Evolutionary conservation across 2,329 filamentous ascomycete species (phyloP), one percentile per base, ranked within the genome.

Genomic region (Nemania serpens): DNA sequence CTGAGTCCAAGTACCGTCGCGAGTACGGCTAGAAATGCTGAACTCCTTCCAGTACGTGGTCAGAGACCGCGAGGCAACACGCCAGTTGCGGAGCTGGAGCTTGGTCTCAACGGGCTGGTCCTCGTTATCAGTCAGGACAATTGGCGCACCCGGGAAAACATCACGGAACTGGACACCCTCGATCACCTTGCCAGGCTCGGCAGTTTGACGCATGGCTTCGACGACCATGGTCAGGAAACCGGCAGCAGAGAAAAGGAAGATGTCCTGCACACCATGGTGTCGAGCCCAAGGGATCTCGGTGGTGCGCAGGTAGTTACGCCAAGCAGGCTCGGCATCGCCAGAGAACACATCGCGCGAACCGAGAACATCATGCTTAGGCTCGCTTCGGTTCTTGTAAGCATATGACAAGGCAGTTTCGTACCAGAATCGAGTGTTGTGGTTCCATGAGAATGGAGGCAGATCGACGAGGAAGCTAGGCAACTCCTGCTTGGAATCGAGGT

Each of bases 181-280:
- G 11, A 75, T 63, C 3, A 61, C 58, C 34, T 69, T 70, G 20
- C 59, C 64, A 1, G 66, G 62, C 62, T 64, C 69, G 20, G 69
- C 65, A 45, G 66, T 70, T 58, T 74, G 68, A n/a, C 68, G 67
- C 41, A 73, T 67, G 0, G 74, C 76, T 50, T 77, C 74, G 2
- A 75, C 69, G 5, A 74, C 73, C 74, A 76, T 75, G 15, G 70
- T 67, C 1, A 77, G 46, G 52, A 73, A 75, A 1, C 73, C 72
- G 1, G 78, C 76, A n/a, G 76, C 79, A 36, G 82, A 79, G 54
- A 80, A 82, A 57, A 83, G 75, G 58, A 80, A 78, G 45, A 80
- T 78, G 63, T 74, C 77, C 45, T 81, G 74, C 59, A 84, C 79
- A 45, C 74, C 68, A 67, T 84, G 82, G 63, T 84, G 81, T 43